Conservation (phyloP, 78 protist species). For the Creolimax fragrantissima region DNA sequence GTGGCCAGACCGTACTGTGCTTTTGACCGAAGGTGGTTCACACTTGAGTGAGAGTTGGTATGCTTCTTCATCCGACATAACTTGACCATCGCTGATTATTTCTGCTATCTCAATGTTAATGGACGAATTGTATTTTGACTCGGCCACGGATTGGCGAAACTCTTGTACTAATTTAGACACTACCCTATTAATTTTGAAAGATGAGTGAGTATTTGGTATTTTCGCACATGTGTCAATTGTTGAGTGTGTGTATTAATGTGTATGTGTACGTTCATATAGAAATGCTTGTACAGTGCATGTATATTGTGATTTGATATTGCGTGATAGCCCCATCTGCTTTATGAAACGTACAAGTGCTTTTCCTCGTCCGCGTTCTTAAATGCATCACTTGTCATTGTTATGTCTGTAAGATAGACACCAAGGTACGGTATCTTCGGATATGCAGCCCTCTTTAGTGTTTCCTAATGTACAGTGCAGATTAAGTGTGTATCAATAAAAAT, state of each 20-base stretch:
- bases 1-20: neutral
- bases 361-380: neutral
- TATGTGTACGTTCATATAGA: too few relatives aligned
- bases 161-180: neutral
- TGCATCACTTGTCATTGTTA: neutral
- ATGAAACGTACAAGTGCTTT: neutral
- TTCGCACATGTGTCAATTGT: too few relatives aligned
- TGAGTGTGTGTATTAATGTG: too few relatives aligned
- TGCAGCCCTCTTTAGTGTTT: neutral
- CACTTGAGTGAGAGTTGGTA: neutral
- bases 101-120: neutral
- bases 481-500: too few relatives aligned
- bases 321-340: too few relatives aligned
- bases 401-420: slow-evolving; percentile 1
- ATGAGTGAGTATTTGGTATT: too few relatives aligned
- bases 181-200: too few relatives aligned
- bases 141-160: neutral
- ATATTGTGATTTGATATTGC: too few relatives aligned
- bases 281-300: too few relatives aligned
- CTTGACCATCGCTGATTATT: neutral
- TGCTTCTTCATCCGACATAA: neutral
- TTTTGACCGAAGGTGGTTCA: neutral
- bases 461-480: neutral
- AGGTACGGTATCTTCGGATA: neutral
- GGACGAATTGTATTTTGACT: neutral